Evolutionary conservation across 2,329 filamentous ascomycete species (phyloP).

Genomic region (Aspergillus jensenii): DNA sequence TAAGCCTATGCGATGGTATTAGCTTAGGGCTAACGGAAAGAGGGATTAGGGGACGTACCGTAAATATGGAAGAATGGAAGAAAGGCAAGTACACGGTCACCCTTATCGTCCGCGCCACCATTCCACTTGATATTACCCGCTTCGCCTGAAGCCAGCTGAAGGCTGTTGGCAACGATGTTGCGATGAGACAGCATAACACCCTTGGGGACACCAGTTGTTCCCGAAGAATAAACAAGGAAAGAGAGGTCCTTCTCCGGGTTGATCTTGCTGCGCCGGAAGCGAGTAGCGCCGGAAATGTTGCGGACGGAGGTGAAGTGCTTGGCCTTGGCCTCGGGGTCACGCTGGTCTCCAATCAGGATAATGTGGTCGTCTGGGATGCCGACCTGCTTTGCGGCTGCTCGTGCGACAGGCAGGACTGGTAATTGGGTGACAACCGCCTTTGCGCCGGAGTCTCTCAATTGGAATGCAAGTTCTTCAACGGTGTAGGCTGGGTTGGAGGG

Average conservation of each 20-base stretch:
- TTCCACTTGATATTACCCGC: conserved; percentile 56
- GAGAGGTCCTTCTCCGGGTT: conserved; percentile 71
- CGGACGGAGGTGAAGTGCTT: conserved; percentile 73
- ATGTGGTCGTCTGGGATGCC: conserved; percentile 72
- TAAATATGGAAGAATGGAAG: conserved; percentile 93
- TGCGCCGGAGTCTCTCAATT: conserved; percentile 75
- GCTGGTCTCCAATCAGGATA: conserved; percentile 67
- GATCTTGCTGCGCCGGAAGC: conserved; percentile 62
- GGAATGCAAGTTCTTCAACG: conserved; percentile 76
- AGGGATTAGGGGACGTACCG: conserved; percentile 48
- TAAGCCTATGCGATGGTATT: conserved; percentile 53
- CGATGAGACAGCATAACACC: conserved; percentile 82
- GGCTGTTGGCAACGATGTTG: conserved; percentile 76
- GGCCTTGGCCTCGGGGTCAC: conserved; percentile 57
- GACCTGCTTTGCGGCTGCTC: conserved; percentile 65
- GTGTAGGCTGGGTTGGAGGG: conserved; percentile 89
- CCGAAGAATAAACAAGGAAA: conserved; percentile 84
- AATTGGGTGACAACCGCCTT: conserved; percentile 74
- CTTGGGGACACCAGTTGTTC: conserved; percentile 88
- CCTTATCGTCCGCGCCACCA: conserved; percentile 59
- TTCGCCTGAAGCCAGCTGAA: conserved; percentile 58
- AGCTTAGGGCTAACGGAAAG: neutral
- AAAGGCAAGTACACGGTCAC: conserved; percentile 74
- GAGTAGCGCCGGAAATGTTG: conserved; percentile 60
- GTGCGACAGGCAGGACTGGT: conserved; percentile 63